Base-by-base conservation (phyloP, 208 protist species). In the Crithidia mellificae region DNA sequence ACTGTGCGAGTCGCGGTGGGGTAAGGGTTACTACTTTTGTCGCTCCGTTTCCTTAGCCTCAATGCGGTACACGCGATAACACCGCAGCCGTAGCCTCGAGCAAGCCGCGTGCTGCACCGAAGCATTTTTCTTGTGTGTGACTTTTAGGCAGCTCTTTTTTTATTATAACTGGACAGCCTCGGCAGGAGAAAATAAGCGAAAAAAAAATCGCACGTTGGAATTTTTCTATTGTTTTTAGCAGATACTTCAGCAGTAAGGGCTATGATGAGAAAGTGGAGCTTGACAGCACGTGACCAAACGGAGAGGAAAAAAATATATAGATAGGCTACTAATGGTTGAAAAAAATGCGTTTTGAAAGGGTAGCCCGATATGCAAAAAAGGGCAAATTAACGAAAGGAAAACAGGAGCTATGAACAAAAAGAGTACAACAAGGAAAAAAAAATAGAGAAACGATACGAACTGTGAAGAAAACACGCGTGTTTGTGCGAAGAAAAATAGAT, bases 1-100 rank as follows among this genome's bases (percentile, higher is more conserved):
- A 92, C 75, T 43, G 81, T 89, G 58, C 76, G 78, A 27, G 57
- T 73, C 43, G 78, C 74, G 46, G 51, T 84, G 53, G 78, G 72
- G 63, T 75, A 85, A 24, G 73, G 75, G 20, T 75, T 82, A 32
- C 64, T 72, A 68, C 65, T 77, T 56, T 81, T 80, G 52, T 76
- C 73, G 63, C 63, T 68, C 49, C 77, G 86, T 51, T 74, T 81
- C 69, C 52, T 67, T 56, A 69, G 52, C 59, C 67, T 53, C 57
- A 22, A 44, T 56, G 64, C 58, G 20, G 68, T 77, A 38, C 67
- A 55, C 49, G 65, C 61, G 17, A 80, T 56, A 2, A 58, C 46
- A 74, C 67, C 63, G 30, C 66, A 49, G 51, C 70, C 54, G 63
- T 65, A 76, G 44, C 70, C 55, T 49, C 63, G 50, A 39, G 63